These are phyloP conservation scores for Primulina tabacum DNA, from an alignment of 257 asterid species.

Conservation along the genomic window DNA sequence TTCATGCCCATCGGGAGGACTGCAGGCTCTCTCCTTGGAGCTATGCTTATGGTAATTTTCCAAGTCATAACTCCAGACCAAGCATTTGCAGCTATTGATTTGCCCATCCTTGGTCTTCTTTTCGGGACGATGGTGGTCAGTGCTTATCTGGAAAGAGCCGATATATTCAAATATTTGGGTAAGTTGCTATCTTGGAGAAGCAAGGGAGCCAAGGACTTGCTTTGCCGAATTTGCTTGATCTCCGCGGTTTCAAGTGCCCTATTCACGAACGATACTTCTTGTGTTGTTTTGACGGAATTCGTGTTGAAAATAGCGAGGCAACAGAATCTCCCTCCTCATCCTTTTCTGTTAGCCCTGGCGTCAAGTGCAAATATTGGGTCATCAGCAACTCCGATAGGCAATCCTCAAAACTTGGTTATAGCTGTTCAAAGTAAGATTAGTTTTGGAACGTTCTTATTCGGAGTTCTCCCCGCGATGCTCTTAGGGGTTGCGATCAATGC, in stretches of 20 bases:
- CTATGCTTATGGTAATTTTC: constrained; percentile 82
- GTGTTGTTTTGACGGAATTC: constrained; percentile 85
- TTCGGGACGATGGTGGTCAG: constrained; percentile 98
- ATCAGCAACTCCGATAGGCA: constrained; percentile 86
- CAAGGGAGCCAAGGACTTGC: constrained; percentile 75
- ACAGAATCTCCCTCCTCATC: constrained; percentile 89
- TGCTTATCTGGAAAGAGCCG: constrained; percentile 81
- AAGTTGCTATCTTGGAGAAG: constrained; percentile 71
- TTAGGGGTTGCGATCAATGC: constrained; percentile 65
- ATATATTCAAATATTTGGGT: constrained; percentile 81
- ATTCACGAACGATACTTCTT: constrained; percentile 86
- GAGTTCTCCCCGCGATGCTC: constrained; percentile 73
- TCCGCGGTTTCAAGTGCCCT: constrained; percentile 84
- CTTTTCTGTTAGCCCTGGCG: constrained; percentile 78
- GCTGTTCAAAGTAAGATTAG: constrained; percentile 66
- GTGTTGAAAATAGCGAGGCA: constrained; percentile 77
- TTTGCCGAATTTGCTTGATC: constrained; percentile 67
- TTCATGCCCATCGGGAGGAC: constrained; percentile 83
- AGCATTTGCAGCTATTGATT: constrained; percentile 87
- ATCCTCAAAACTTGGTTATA: constrained; percentile 88
- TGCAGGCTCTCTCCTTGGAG: constrained; percentile 94
- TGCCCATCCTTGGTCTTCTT: constrained; percentile 82
- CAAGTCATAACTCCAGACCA: constrained; percentile 76
- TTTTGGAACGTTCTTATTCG: constrained; percentile 61
- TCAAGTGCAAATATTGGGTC: constrained; percentile 93